Percentiles rank a stretch among this genome's conserved stretches.
phyloP scores from a whole-genome alignment of 129 eudicot species.

The Flaveria trinervia region DNA sequence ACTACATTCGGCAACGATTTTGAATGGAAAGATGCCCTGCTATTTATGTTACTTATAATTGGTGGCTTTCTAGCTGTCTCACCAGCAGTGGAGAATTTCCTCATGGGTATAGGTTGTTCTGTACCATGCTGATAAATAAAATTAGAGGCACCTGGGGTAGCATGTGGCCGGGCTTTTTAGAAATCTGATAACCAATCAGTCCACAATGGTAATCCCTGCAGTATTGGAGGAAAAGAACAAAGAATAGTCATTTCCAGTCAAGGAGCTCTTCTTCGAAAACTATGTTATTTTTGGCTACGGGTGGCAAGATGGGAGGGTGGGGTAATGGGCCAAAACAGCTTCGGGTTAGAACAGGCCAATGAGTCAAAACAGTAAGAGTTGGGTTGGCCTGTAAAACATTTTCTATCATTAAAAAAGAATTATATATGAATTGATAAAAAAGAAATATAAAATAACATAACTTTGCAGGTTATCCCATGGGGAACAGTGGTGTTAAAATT shows the following conservation, averaged over 20 bases:
- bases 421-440: no score
- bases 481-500: not conserved
- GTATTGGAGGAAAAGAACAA: not conserved
- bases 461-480: not conserved
- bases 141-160: slow-evolving; percentile 24
- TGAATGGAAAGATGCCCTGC: slow-evolving; percentile 22
- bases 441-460: no score
- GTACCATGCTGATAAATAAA: slow-evolving; percentile 41
- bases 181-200: slow-evolving; percentile 61
- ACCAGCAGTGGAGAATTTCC: slow-evolving; percentile 28
- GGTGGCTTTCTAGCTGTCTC: slow-evolving; percentile 12
- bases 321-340: slow-evolving; percentile 8
- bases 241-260: slow-evolving; percentile 16
- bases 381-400: not conserved
- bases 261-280: not conserved
- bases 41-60: slow-evolving; percentile 6
- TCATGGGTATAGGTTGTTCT: slow-evolving; percentile 37
- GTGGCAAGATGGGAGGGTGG: not conserved
- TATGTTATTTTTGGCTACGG: slow-evolving; percentile 12
- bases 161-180: slow-evolving; percentile 32
- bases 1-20: not conserved
- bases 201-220: slow-evolving; percentile 90
- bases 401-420: not conserved
- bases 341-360: not conserved
- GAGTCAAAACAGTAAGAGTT: not conserved